Evolutionary conservation across 805 yeast genomes (phyloP).

Genomic region (Millerago galiae): DNA sequence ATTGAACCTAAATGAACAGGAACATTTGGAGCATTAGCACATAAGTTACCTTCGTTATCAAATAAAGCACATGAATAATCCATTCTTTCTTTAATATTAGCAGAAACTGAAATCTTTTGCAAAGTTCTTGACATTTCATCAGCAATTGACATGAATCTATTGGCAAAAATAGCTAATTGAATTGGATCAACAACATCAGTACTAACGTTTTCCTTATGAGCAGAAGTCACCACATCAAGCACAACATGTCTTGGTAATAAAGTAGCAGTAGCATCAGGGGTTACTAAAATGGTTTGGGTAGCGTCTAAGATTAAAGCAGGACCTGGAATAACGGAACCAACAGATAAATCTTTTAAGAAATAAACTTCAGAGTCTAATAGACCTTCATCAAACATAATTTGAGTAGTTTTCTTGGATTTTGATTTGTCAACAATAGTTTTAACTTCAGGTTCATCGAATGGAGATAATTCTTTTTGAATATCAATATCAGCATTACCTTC

Average conservation of each 20-base stretch:
- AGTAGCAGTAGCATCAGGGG: slow-evolving; percentile 31
- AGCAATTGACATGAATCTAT: slow-evolving; percentile 46
- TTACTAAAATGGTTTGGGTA: slow-evolving; percentile 35
- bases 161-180: slow-evolving; percentile 37
- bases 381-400: slow-evolving; percentile 26
- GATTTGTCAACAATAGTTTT: slow-evolving; percentile 18
- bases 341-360: slow-evolving; percentile 23
- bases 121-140: slow-evolving; percentile 42
- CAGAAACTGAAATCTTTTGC: slow-evolving; percentile 37
- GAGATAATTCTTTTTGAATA: slow-evolving; percentile 15
- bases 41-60: slow-evolving; percentile 36
- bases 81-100: slow-evolving; percentile 42
- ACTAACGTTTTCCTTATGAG: slow-evolving; percentile 32
- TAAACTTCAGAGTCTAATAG: slow-evolving; percentile 26
- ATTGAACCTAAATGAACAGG: slow-evolving; percentile 45
- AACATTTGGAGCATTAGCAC: slow-evolving; percentile 42
- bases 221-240: slow-evolving; percentile 24
- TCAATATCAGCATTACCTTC: slow-evolving; percentile 23
- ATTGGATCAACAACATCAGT: slow-evolving; percentile 41
- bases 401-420: slow-evolving; percentile 30
- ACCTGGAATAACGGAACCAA: slow-evolving; percentile 29
- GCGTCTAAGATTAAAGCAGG: slow-evolving; percentile 33
- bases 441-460: slow-evolving; percentile 18
- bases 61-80: slow-evolving; percentile 44
- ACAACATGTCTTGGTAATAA: slow-evolving; percentile 32